A percentile compares a stretch with the other conserved stretches of the same genome.
These are phyloP conservation scores for Ceratobasidium sp. DNA, from an alignment of 1,284 basidiomycete species.

Conservation along the genomic window DNA sequence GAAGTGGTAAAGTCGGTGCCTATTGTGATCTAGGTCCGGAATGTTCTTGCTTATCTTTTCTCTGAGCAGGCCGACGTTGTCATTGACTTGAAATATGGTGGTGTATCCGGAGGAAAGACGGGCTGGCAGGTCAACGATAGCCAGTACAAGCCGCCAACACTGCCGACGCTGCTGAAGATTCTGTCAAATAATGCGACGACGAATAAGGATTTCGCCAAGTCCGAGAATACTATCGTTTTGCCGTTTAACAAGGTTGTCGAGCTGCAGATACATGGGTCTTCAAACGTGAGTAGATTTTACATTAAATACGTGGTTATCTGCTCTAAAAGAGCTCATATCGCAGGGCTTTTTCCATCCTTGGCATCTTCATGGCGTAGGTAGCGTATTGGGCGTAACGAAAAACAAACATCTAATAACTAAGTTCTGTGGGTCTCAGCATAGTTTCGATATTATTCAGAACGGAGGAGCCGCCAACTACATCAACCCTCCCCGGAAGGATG, in stretches of 20 bases:
- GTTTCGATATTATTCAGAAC: slow-evolving; percentile 60
- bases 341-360: slow-evolving; percentile 41
- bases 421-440: slow-evolving; percentile 50
- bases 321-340: background rate
- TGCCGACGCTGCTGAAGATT: slow-evolving; percentile 34
- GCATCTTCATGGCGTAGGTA: slow-evolving; percentile 43
- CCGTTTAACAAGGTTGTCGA: slow-evolving; percentile 41
- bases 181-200: slow-evolving; percentile 36
- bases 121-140: slow-evolving; percentile 42
- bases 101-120: slow-evolving; percentile 29
- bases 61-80: slow-evolving; percentile 25
- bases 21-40: background rate
- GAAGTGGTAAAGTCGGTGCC: slow-evolving; percentile 34
- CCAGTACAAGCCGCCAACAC: slow-evolving; percentile 34
- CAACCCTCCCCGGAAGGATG: slow-evolving; percentile 61
- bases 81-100: slow-evolving; percentile 35
- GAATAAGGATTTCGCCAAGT: slow-evolving; percentile 15
- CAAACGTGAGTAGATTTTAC: background rate
- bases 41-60: background rate
- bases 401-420: background rate
- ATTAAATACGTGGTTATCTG: background rate
- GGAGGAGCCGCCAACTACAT: slow-evolving; percentile 59
- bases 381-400: background rate
- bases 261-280: slow-evolving; percentile 16
- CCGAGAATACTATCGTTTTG: slow-evolving; percentile 31